A percentile compares a stretch with the other conserved stretches of the same genome.
phyloP scores from a whole-genome alignment of 2,329 filamentous ascomycete genomes.

The Penicillium sp. region DNA sequence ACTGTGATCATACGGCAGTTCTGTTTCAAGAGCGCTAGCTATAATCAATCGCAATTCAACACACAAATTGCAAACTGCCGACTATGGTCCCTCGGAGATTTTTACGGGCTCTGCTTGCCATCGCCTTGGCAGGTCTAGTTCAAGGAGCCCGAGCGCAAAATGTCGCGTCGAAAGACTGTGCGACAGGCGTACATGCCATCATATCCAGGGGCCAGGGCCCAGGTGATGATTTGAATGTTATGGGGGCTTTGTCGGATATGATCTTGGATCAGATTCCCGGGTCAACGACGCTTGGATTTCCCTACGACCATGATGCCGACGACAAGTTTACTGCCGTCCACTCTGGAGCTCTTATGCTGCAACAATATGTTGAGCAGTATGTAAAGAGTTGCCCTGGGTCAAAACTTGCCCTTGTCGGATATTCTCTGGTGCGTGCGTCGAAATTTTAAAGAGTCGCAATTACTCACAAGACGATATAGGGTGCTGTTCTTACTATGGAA shows the following conservation, averaged over 20 bases:
- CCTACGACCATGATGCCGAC: constrained; percentile 12
- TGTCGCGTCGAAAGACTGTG: constrained; percentile 7
- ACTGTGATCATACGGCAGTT: not conserved
- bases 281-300: constrained; percentile 19
- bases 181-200: constrained; percentile 17
- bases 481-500: constrained; percentile 17
- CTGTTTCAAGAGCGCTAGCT: not conserved
- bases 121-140: not conserved
- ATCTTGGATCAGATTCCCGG: constrained; percentile 19
- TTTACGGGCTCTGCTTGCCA: not conserved
- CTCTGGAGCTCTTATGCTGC: constrained; percentile 14
- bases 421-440: constrained; percentile 11
- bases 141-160: constrained; percentile 6
- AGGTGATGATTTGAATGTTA: constrained; percentile 15
- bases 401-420: constrained; percentile 16
- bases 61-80: no score
- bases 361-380: constrained; percentile 15
- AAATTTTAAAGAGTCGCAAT: not conserved
- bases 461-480: not conserved
- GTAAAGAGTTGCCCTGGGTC: constrained; percentile 11
- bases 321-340: constrained; percentile 15
- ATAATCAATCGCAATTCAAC: no score
- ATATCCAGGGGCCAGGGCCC: constrained; percentile 17
- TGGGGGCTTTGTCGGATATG: constrained; percentile 9
- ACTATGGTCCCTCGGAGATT: constrained; percentile 2